Conservation (phyloP, 2,329 filamentous ascomycete species). For the Phaeophleospora eucalypticola region DNA sequence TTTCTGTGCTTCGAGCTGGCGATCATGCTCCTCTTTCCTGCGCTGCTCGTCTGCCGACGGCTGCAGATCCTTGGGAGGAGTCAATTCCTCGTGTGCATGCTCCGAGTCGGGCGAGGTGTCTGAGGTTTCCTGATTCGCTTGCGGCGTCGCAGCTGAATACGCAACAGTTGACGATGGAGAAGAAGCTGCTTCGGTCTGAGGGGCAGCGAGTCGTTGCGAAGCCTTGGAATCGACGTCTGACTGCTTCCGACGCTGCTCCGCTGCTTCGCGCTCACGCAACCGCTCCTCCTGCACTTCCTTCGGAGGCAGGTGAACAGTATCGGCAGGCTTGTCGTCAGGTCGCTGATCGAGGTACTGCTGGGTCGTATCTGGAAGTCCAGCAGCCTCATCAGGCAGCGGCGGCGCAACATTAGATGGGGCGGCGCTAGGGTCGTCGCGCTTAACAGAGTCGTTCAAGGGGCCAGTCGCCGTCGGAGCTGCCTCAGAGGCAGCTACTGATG, state of each 20-base stretch:
- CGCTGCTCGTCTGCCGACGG: constrained; percentile 36
- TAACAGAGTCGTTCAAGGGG: background rate
- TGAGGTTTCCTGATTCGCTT: constrained; percentile 50
- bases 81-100: constrained; percentile 23
- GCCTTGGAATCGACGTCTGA: constrained; percentile 36
- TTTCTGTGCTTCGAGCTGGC: constrained; percentile 48
- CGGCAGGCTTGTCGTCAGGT: constrained; percentile 28
- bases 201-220: constrained; percentile 28
- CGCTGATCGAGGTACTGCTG: constrained; percentile 22
- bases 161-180: constrained; percentile 63
- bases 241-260: constrained; percentile 35
- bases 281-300: constrained; percentile 49
- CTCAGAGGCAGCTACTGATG: background rate
- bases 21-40: constrained; percentile 53
- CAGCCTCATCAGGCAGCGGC: constrained; percentile 27
- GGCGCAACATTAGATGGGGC: constrained; percentile 21
- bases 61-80: constrained; percentile 30
- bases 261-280: constrained; percentile 40
- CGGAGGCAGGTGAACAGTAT: constrained; percentile 46
- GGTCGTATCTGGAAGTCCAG: constrained; percentile 21
- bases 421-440: constrained; percentile 6
- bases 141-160: constrained; percentile 69
- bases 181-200: constrained; percentile 34
- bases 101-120: constrained; percentile 34
- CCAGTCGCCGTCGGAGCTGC: background rate